Evolutionary conservation across 2,329 filamentous ascomycete genomes (phyloP), one percentile per base, ranked within the genome.

Genomic region (Cladosporium sp.): DNA sequence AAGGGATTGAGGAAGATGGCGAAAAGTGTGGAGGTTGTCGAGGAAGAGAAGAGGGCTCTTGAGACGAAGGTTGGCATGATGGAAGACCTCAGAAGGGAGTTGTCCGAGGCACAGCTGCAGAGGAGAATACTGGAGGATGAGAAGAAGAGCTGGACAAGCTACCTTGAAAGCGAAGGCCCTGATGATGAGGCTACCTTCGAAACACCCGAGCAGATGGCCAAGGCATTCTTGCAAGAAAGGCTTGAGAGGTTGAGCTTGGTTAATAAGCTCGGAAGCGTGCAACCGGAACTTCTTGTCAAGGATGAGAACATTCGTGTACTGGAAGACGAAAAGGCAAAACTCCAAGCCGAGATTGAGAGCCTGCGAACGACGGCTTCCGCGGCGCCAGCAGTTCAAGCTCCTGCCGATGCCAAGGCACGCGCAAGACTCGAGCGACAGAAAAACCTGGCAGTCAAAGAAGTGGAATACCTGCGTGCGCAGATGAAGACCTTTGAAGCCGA

Each of bases 381-480:
- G 12, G 62, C 66, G 22, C 80, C 76, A 19, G 45, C 57, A 22
- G 44, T 49, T 8, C 19, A 28, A 5, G 32, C 52, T 48, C 54
- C 44, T 19, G 77, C 79, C 15, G 88, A 90, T 66, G 88, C 70
- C 61, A 83, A 91, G 73, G 81, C 83, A 1, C 86, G 85, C 42
- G 77, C 88, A 54, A 84, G 94, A 32, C 77, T 97, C 0, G 93
- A 99, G 66, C 83, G 94, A 58, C 93, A 97, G 70, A 89, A 90
- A 58, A 84, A 82, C 0, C 81, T 99, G 7, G 91, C 92, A 0
- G 81, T 91, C 22, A 97, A 97, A 69, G 95, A 99, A 71, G 90
- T 94, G 0, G 92, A 97, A 64, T 96, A 96, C 70, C 81, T 99
- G 6, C 89, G 94, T 20, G 93, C 91, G 0, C 94, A 99, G 72